Evolutionary conservation across 768 basidiomycete genomes (phyloP).

Genomic region (Auriculariales sp.): DNA sequence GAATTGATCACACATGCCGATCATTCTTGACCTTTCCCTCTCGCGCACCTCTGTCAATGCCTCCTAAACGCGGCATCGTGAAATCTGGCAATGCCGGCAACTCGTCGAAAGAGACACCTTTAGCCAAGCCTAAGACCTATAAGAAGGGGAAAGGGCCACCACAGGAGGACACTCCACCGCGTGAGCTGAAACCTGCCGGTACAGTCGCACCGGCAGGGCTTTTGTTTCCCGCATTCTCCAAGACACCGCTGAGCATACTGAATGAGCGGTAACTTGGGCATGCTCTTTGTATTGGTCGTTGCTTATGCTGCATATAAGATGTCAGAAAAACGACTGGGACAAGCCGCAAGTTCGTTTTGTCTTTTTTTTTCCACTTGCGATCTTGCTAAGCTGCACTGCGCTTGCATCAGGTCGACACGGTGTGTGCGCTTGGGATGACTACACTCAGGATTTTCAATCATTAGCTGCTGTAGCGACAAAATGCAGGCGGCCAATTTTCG

Average conservation of each 20-base stretch:
- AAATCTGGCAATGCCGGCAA: slow-evolving; percentile 87
- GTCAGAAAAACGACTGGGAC: slow-evolving; percentile 80
- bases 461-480: slow-evolving; percentile 30
- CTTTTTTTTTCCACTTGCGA: too few relatives aligned
- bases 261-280: slow-evolving; percentile 46
- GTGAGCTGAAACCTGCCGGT: slow-evolving; percentile 6
- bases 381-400: too few relatives aligned
- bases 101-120: slow-evolving; percentile 39
- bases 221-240: slow-evolving; percentile 73
- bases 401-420: too few relatives aligned
- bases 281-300: not conserved
- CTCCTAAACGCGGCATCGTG: slow-evolving; percentile 61
- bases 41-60: too few relatives aligned
- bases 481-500: slow-evolving; percentile 32
- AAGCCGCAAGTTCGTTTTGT: too few relatives aligned
- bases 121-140: slow-evolving; percentile 12
- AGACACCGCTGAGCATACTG: slow-evolving; percentile 66
- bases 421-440: too few relatives aligned
- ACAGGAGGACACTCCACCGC: not conserved
- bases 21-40: too few relatives aligned
- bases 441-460: too few relatives aligned
- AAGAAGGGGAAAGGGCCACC: slow-evolving; percentile 21
- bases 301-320: slow-evolving; percentile 26
- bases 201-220: slow-evolving; percentile 22
- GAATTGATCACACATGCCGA: too few relatives aligned